Percentiles rank a stretch among this genome's conserved stretches.
Conservation (phyloP, 1,284 basidiomycete species). For the Boletellus dicymbophilus region DNA sequence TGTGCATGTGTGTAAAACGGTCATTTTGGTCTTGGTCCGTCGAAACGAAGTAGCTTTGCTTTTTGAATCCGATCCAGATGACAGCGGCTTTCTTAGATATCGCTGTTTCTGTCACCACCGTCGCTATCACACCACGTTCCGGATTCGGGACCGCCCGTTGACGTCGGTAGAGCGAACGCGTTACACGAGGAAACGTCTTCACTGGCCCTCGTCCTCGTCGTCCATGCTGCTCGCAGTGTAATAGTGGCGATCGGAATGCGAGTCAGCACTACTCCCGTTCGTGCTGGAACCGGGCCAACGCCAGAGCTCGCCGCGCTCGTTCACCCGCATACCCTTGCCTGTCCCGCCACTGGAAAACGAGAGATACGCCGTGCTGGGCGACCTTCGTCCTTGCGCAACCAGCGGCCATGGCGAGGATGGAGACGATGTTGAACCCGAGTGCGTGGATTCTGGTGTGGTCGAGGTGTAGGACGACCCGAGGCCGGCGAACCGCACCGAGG, state of each 20-base stretch:
- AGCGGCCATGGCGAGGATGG: background rate
- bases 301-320: constrained; percentile 31
- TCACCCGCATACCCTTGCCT: constrained; percentile 20
- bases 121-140: background rate
- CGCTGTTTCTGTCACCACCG: background rate
- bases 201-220: background rate
- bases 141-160: background rate
- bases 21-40: no score
- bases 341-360: constrained; percentile 29
- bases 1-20: background rate
- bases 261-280: constrained; percentile 4
- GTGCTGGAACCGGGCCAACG: background rate
- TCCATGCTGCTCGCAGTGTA: constrained; percentile 17
- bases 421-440: no score
- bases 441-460: no score
- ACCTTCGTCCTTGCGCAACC: constrained; percentile 2
- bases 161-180: background rate
- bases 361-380: constrained; percentile 27
- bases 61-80: no score
- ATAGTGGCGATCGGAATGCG: constrained; percentile 13
- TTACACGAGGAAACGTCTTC: background rate
- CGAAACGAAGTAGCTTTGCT: no score
- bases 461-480: background rate
- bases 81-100: no score
- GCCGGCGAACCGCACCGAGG: constrained; percentile 26